Base-by-base conservation (phyloP, 2,329 filamentous ascomycete species). In the Coleophoma crateriformis region DNA sequence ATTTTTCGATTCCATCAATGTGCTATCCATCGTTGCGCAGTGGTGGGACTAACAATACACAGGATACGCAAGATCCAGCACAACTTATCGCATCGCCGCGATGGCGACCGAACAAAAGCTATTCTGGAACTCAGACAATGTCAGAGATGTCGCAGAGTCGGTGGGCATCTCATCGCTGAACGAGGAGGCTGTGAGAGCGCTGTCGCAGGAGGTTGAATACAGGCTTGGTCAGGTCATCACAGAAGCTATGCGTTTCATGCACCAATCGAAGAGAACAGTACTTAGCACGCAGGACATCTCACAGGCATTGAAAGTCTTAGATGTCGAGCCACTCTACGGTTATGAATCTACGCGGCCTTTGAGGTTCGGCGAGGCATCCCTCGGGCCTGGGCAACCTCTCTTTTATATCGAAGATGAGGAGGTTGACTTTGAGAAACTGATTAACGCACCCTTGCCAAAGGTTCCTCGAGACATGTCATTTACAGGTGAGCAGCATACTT, bases 351-450 rank as follows among this genome's bases (percentile, higher is more conserved):
- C 89, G 39, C 78, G 92, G 46, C 89, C 91, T 22, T 72, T 99
- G 61, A 82, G 88, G 48, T 99, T 95, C 64, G 94, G 94, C 46
- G 94, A 99, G 69, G 94, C 94, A 3, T 95, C 88, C 50, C 74
- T 99, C 53, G 94, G 94, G 0, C 90, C 91, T 13, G 91, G 92
- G 10, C 94, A 99, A 69, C 90, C 92, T 47, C 74, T 99, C 19
- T 99, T 92, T 70, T 99, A 99, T 67, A 87, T 99, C 35, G 94
- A 99, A 64, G 94, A 99, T 66, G 94, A 99, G 65, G 94, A 99
- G 73, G 86, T 97, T 48, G 94, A 99, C 69, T 97, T 99, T 65
- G 94, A 99, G 73, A 97, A 97, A 75, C 75, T 99, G 58, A 96
- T 99, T 67, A 99, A 99, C 71, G 90, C 90, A 56, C 89, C 94